Base-by-base conservation (phyloP, 1,284 basidiomycete genomes). In the Ganoderma lucidum region DNA sequence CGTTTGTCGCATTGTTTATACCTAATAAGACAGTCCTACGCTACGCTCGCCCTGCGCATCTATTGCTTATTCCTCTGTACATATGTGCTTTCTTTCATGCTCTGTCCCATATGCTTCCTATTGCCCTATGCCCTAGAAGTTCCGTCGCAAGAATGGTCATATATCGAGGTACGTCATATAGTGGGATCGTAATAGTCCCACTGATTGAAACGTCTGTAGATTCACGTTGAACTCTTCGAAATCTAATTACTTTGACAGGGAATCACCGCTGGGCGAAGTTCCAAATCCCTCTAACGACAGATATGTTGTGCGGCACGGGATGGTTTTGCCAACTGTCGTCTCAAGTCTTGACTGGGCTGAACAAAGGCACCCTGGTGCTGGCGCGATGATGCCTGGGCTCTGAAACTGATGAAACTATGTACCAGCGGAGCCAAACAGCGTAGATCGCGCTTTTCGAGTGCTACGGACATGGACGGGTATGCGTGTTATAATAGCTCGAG, bases 1-100 rank as follows among this genome's bases (percentile, higher is more conserved):
- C 62, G 65, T 56, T 53, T 23, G 39, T 63, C 61, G 66, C 61
- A 59, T 64, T 62, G 65, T 68, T 68, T 66, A 70, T 70, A 68
- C 45, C 37, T 41, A 62, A 60, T 63, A 63, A 68, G 63, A 67
- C 53, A 44, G 19, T 55, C 51, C 28, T 67, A 67, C 63, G 12
- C 44, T 68, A 66, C 51, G 15, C 30, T 32, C 23, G 39, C 42
- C 12, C 35, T 37, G 17, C 14, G 37, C 45, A 55, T 53, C 23
- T 53, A 63, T 39, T 53, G 39, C 28, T n/a, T 61, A 19, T 17
- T 48, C 39, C 37, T 42, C 45, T 53, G 64, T 66, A 44, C 45
- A 66, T 66, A 53, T 66, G 28, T 45, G n/a, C 42, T 63, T 45
- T 63, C 44, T 37, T 56, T 35, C 15, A 45, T 32, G 23, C 39